These are phyloP conservation scores for Arthroderma sp. DNA, from an alignment of 2,329 filamentous ascomycete species.

Conservation along the genomic window DNA sequence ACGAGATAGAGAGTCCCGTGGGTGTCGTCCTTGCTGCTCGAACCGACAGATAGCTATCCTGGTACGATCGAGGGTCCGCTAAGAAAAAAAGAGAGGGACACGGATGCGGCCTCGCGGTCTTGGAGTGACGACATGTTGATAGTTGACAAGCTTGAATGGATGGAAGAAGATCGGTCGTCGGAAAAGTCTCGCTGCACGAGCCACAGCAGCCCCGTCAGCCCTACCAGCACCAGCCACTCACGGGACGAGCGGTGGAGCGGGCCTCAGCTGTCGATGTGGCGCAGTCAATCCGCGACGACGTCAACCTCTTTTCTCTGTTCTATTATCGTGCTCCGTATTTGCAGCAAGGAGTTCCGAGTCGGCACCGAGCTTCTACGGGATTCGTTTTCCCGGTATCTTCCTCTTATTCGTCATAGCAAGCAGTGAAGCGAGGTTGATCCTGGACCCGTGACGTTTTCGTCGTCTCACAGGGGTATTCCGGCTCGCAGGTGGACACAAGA, in stretches of 20 bases:
- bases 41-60: no score
- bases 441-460: neutral
- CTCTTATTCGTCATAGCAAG: neutral
- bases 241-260: neutral
- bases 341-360: no score
- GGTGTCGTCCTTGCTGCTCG: neutral
- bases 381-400: neutral
- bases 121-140: no score
- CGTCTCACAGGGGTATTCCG: neutral
- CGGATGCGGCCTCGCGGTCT: neutral
- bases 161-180: neutral
- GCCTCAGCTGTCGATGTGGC: neutral
- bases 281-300: neutral
- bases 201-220: neutral
- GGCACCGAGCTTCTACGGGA: no score
- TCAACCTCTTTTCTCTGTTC: neutral
- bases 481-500: slow-evolving; percentile 21
- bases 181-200: slow-evolving; percentile 2
- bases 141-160: no score
- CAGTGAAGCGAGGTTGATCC: neutral
- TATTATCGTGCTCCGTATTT: neutral
- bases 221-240: neutral
- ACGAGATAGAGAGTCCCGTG: neutral
- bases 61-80: no score
- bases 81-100: no score